These are phyloP conservation scores for Ophiostoma novo-ulmi DNA, from an alignment of 2,329 filamentous ascomycete genomes.

Conservation along the genomic window DNA sequence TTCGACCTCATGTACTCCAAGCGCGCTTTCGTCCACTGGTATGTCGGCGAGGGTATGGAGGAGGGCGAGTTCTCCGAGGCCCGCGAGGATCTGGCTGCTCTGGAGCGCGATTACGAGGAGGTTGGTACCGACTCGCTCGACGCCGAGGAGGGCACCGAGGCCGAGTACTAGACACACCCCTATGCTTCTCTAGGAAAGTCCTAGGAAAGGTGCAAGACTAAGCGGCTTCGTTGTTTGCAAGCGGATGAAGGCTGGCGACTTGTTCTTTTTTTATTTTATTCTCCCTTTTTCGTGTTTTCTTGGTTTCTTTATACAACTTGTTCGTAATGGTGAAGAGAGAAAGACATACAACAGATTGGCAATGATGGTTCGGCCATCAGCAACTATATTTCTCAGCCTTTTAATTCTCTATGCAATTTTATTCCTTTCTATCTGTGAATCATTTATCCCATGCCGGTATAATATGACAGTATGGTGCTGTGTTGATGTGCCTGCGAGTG, in stretches of 20 bases:
- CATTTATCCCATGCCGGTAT: neutral
- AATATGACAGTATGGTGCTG: neutral
- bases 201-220: neutral
- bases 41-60: conserved; percentile 99
- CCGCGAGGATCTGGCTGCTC: conserved; percentile 93
- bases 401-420: conserved; percentile 9
- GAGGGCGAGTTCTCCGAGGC: conserved; percentile 99
- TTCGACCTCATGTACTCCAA: conserved; percentile 99
- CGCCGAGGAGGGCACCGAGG: conserved; percentile 76
- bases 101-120: conserved; percentile 98
- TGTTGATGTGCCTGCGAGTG: neutral
- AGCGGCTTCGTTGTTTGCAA: conserved; percentile 19
- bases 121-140: conserved; percentile 92
- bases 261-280: conserved; percentile 16
- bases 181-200: neutral
- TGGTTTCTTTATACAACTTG: conserved; percentile 23
- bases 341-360: conserved; percentile 25
- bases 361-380: conserved; percentile 11
- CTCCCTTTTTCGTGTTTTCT: conserved; percentile 18
- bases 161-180: conserved; percentile 69
- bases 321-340: conserved; percentile 23
- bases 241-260: conserved; percentile 17
- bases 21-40: conserved; percentile 99
- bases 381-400: conserved; percentile 5
- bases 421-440: neutral